These are phyloP conservation scores for Solanum arcanum DNA, from an alignment of 257 asterid species.

Conservation along the genomic window DNA sequence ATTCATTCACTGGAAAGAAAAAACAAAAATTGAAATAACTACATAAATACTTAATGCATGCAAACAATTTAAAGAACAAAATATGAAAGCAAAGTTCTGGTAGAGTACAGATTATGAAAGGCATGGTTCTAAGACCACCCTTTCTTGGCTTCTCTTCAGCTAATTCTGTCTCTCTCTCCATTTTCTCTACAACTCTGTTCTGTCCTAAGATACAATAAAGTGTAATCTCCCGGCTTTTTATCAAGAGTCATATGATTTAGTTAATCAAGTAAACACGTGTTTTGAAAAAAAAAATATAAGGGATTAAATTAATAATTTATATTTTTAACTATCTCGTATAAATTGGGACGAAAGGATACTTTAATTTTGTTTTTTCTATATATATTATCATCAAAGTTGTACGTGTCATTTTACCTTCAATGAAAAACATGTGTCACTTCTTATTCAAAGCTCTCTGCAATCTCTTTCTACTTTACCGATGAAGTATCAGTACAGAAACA, in stretches of 20 bases:
- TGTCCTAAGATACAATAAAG: neutral
- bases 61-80: neutral
- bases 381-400: neutral
- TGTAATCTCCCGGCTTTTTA: too few species aligned
- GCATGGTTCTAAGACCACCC: neutral
- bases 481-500: neutral
- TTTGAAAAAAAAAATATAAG: too few species aligned
- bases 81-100: neutral
- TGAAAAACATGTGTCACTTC: neutral
- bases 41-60: neutral
- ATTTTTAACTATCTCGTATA: too few species aligned
- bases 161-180: neutral
- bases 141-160: neutral
- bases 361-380: too few species aligned
- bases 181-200: neutral
- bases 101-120: neutral
- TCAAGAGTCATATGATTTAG: too few species aligned
- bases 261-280: too few species aligned
- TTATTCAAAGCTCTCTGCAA: neutral
- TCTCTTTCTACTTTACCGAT: neutral
- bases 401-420: neutral
- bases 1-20: neutral
- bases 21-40: neutral
- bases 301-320: too few species aligned
- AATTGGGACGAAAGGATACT: too few species aligned